Evolutionary conservation across 305 asterid species (phyloP).

Genomic region (Petunia hybrid): DNA sequence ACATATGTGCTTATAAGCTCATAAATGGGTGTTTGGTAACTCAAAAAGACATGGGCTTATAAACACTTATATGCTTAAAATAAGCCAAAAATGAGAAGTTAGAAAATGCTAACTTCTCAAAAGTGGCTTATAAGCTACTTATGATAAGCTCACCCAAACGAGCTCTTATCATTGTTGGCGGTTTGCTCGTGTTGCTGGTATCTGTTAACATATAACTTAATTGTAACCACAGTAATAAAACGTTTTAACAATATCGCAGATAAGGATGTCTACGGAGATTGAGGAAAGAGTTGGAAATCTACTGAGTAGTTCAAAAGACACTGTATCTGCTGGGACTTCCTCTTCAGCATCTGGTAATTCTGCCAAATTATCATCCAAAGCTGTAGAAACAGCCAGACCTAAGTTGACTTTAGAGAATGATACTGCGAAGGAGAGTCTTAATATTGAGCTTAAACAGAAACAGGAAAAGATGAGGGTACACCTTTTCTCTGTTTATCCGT

Average conservation of each 20-base stretch:
- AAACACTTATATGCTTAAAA: no score
- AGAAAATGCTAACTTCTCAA: no score
- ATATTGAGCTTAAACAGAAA: conserved; percentile 66
- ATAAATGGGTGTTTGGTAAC: no score
- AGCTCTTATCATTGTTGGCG: background rate
- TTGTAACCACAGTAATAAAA: conserved; percentile 2
- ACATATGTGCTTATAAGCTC: no score
- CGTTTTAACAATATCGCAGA: conserved; percentile 52
- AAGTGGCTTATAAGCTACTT: no score
- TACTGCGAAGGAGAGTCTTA: conserved; percentile 56
- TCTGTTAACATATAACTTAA: background rate
- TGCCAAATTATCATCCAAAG: conserved; percentile 53
- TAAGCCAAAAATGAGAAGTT: no score
- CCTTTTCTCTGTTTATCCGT: conserved; percentile 25
- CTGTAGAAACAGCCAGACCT: conserved; percentile 45
- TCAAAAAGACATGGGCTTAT: no score
- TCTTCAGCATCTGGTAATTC: conserved; percentile 57
- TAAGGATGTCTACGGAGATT: conserved; percentile 80
- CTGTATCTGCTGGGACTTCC: conserved; percentile 40
- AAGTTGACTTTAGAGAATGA: conserved; percentile 45
- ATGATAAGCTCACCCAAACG: no score
- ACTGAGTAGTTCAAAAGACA: conserved; percentile 60
- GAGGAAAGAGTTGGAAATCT: conserved; percentile 81
- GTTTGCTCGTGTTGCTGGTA: conserved; percentile 32
- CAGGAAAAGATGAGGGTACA: conserved; percentile 86